phyloP scores from a whole-genome alignment of 352 stramenopile genomes.

The Globisporangium solare region DNA sequence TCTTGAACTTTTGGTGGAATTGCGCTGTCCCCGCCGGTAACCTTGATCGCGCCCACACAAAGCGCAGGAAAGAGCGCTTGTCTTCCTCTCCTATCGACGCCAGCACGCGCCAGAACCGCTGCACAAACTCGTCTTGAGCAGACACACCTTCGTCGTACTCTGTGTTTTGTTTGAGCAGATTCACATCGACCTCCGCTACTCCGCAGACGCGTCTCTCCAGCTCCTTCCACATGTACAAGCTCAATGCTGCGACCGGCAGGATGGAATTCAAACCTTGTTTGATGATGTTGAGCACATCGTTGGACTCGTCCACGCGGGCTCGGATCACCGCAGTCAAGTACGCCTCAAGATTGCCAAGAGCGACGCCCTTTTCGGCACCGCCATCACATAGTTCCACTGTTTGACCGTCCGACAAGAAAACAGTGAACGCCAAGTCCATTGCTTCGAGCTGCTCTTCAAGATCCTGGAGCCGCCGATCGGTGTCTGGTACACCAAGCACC shows the following conservation, averaged over 20 bases:
- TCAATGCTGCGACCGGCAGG: slow-evolving; percentile 53
- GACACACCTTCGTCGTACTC: slow-evolving; percentile 82
- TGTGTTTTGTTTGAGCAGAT: slow-evolving; percentile 65
- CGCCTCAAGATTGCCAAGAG: slow-evolving; percentile 34
- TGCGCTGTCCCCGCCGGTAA: slow-evolving; percentile 51
- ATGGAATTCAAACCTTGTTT: slow-evolving; percentile 77
- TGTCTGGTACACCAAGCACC: neutral
- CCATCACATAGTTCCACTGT: slow-evolving; percentile 36
- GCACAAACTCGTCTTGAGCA: slow-evolving; percentile 56
- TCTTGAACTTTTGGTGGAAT: slow-evolving; percentile 87
- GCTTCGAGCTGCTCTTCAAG: slow-evolving; percentile 45
- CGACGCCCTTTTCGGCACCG: slow-evolving; percentile 35
- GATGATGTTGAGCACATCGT: slow-evolving; percentile 57
- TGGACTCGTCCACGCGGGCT: slow-evolving; percentile 35
- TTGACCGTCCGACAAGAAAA: slow-evolving; percentile 59
- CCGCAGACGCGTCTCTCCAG: slow-evolving; percentile 73
- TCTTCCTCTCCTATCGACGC: slow-evolving; percentile 54
- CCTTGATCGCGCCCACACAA: slow-evolving; percentile 77
- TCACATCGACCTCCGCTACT: slow-evolving; percentile 66
- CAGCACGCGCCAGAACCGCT: slow-evolving; percentile 78
- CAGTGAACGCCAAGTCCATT: slow-evolving; percentile 77
- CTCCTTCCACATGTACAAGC: slow-evolving; percentile 59
- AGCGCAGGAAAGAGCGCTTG: slow-evolving; percentile 70
- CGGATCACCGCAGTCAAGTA: slow-evolving; percentile 45
- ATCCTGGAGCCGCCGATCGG: slow-evolving; percentile 5